These are phyloP conservation scores for Vinca minor DNA, from an alignment of 257 asterid species.

Conservation along the genomic window DNA sequence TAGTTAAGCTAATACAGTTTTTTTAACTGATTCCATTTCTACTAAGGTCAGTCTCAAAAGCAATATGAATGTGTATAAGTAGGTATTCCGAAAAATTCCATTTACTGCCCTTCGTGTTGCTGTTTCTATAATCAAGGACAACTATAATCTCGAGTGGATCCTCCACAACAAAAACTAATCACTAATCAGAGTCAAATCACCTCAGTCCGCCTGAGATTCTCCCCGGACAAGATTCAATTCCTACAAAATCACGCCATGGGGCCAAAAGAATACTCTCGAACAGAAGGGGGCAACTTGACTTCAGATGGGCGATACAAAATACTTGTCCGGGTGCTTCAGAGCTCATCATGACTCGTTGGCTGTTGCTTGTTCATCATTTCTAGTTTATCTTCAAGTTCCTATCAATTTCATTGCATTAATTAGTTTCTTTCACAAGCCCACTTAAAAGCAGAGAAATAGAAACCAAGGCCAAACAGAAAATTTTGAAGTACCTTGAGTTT, in stretches of 20 bases:
- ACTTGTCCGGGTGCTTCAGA: slow-evolving; percentile 28
- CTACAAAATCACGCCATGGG: too few relatives aligned
- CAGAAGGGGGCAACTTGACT: neutral
- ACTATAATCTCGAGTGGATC: neutral
- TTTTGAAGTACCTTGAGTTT: slow-evolving; percentile 55
- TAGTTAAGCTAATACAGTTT: too few relatives aligned
- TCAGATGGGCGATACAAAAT: neutral
- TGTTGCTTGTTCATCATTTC: slow-evolving; percentile 49
- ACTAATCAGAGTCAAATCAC: neutral
- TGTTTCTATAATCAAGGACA: neutral
- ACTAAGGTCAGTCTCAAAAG: neutral
- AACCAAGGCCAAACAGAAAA: neutral
- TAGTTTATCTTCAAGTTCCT: slow-evolving; percentile 76
- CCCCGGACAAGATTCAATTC: neutral
- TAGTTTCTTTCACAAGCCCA: neutral
- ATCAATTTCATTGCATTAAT: slow-evolving; percentile 3
- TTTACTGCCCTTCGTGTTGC: neutral
- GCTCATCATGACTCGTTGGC: slow-evolving; percentile 69
- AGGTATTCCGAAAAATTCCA: neutral
- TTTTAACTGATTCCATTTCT: neutral
- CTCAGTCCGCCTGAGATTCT: neutral
- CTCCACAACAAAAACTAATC: neutral
- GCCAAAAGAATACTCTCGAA: neutral
- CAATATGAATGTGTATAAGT: neutral
- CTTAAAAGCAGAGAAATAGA: neutral